These are phyloP conservation scores for Lasiodiplodia sp. DNA, from an alignment of 2,329 filamentous ascomycete species.

Conservation along the genomic window DNA sequence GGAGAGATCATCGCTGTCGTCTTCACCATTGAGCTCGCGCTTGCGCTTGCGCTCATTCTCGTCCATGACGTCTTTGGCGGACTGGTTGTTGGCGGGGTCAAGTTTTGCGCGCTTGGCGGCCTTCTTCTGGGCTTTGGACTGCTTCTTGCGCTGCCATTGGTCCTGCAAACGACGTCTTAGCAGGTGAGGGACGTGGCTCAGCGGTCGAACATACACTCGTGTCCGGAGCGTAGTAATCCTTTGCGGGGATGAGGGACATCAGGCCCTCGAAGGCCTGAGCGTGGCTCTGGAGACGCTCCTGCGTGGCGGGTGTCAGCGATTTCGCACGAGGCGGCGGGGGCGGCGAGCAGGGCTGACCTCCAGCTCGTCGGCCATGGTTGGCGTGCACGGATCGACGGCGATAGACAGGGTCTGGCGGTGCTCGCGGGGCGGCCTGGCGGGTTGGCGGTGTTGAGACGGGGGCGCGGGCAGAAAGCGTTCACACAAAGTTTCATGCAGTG, in stretches of 20 bases:
- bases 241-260: constrained; percentile 85
- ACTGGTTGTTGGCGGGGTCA: constrained; percentile 89
- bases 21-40: constrained; percentile 68
- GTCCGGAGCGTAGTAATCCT: constrained; percentile 89
- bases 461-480: not conserved
- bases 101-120: constrained; percentile 87
- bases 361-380: constrained; percentile 49
- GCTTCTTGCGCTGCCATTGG: constrained; percentile 95
- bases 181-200: constrained; percentile 14
- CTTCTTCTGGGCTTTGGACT: constrained; percentile 86
- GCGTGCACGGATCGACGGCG: not conserved
- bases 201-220: constrained; percentile 70
- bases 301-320: constrained; percentile 39
- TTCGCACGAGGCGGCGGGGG: constrained; percentile 33
- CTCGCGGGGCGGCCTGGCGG: not conserved
- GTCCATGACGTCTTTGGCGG: constrained; percentile 91
- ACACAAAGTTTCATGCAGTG: constrained; percentile 21
- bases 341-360: constrained; percentile 45
- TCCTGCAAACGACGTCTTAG: constrained; percentile 62
- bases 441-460: not conserved
- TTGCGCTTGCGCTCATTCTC: constrained; percentile 81
- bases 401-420: not conserved
- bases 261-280: constrained; percentile 85
- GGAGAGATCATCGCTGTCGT: constrained; percentile 41
- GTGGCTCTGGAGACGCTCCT: constrained; percentile 63